Evolutionary conservation across 2,329 filamentous ascomycete species (phyloP).

Genomic region (Kalmusia sp.): DNA sequence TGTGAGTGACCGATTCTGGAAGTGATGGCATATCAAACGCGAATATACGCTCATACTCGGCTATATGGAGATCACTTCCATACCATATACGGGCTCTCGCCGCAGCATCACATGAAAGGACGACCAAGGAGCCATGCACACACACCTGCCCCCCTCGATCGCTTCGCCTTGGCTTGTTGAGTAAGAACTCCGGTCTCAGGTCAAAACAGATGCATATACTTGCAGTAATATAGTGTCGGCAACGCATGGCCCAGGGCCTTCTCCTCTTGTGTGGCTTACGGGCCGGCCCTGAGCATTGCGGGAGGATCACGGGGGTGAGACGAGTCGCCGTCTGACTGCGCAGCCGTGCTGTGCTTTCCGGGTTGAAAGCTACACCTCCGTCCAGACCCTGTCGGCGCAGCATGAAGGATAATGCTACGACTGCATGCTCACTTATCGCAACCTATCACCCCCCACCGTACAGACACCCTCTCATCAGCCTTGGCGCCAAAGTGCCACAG

Average conservation of each 20-base stretch:
- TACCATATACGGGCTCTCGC: slow-evolving; percentile 29
- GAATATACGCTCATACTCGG: slow-evolving; percentile 41
- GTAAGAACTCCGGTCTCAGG: slow-evolving; percentile 7
- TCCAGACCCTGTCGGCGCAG: slow-evolving; percentile 27
- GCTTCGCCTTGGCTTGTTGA: slow-evolving; percentile 13
- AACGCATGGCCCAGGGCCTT: slow-evolving; percentile 12
- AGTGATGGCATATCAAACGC: slow-evolving; percentile 37
- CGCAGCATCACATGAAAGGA: slow-evolving; percentile 40
- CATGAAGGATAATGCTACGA: slow-evolving; percentile 28
- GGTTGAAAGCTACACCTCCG: slow-evolving; percentile 23
- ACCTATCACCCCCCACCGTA: slow-evolving; percentile 30
- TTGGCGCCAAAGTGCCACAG: slow-evolving; percentile 26
- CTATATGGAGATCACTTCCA: slow-evolving; percentile 43
- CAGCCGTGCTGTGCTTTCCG: slow-evolving; percentile 19
- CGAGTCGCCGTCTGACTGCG: slow-evolving; percentile 25
- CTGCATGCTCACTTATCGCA: slow-evolving; percentile 24
- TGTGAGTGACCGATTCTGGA: slow-evolving; percentile 30
- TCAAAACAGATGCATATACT: slow-evolving; percentile 1
- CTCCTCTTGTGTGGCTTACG: slow-evolving; percentile 27
- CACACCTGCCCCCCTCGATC: slow-evolving; percentile 9
- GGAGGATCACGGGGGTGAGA: slow-evolving; percentile 29
- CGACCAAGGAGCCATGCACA: slow-evolving; percentile 19
- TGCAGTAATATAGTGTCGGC: slow-evolving; percentile 9
- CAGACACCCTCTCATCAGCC: slow-evolving; percentile 25
- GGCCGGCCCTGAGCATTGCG: slow-evolving; percentile 37